A percentile compares a stretch with the other conserved stretches of the same genome.
Conservation (phyloP, 495 filamentous ascomycete genomes). For the Tuber magnatum region DNA sequence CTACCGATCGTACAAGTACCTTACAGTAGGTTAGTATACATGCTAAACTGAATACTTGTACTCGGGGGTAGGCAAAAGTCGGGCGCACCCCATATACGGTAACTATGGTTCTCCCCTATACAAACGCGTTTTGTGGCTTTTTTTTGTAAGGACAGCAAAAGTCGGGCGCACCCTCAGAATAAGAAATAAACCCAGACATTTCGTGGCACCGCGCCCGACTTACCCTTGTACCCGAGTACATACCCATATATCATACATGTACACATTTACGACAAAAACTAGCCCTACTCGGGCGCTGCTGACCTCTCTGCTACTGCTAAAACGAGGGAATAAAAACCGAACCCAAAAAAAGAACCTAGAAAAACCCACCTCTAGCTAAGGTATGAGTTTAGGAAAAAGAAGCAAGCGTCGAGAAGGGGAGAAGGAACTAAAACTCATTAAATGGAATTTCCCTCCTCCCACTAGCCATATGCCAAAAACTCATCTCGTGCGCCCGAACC, state of each 20-base stretch:
- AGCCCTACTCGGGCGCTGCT: neutral
- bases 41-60: neutral
- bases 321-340: neutral
- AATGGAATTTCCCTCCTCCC: neutral
- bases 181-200: too few species aligned
- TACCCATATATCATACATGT: neutral
- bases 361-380: neutral
- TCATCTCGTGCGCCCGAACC: neutral
- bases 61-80: too few species aligned
- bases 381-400: neutral
- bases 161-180: too few species aligned
- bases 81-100: too few species aligned
- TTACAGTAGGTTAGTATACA: neutral
- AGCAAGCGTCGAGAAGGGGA: neutral
- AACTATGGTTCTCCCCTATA: too few species aligned
- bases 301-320: neutral
- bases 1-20: neutral
- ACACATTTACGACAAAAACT: neutral
- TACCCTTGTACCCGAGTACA: too few species aligned
- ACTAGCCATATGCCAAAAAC: neutral
- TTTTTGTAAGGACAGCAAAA: too few species aligned
- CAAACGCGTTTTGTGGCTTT: too few species aligned
- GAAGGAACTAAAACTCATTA: neutral
- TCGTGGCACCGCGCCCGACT: too few species aligned
- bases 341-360: neutral